Evolutionary conservation across 164 flowering plant genomes (phyloP), one percentile per base, ranked within the genome.

Genomic region (Liquidambar formosana): DNA sequence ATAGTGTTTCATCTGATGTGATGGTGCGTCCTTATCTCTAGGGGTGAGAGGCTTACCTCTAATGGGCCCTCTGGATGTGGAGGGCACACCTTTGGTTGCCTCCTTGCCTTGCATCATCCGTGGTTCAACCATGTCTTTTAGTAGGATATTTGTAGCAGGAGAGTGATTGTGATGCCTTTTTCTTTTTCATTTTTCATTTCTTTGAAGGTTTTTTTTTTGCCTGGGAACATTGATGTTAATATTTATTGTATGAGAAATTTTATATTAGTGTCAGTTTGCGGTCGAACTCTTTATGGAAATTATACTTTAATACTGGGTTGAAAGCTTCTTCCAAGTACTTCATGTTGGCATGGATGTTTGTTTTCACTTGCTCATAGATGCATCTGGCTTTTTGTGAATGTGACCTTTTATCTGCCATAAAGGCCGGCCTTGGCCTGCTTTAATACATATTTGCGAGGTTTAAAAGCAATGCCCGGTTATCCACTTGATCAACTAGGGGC

Each of bases 181-280:
- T 13, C 18, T 21, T 67, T 12, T 66, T 41, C 12, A 70, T 66
- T 67, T 60, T 63, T 60, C 28, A 13, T 63, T 56, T 67, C 22
- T 67, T 67, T 57, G 63, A 53, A 61, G 57, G 64, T 45, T 60
- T 68, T 71, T 54, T 5, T 38, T 57, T 58, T 9, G 51, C 62
- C 54, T 49, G 64, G 51, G 67, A 70, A 61, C 67, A 69, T 65
- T 65, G 57, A 64, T 76, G 79, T 76, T 69, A 76, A 76, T 76
- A 76, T 68, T 57, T 72, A 72, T 76, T 69, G 79, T 73, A 72
- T 69, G 79, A 69, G 76, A 69, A 64, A 68, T 57, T 73, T 73
- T 61, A 61, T 59, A 28, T 66, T 76, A 76, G 78, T 71, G 74
- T 71, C 79, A 63, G 67, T 49, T 71, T 71, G 78, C 61, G 27